Evolutionary conservation across 306 rosid species (phyloP), one percentile per base, ranked within the genome.

Genomic region (Abrus pulchellus): DNA sequence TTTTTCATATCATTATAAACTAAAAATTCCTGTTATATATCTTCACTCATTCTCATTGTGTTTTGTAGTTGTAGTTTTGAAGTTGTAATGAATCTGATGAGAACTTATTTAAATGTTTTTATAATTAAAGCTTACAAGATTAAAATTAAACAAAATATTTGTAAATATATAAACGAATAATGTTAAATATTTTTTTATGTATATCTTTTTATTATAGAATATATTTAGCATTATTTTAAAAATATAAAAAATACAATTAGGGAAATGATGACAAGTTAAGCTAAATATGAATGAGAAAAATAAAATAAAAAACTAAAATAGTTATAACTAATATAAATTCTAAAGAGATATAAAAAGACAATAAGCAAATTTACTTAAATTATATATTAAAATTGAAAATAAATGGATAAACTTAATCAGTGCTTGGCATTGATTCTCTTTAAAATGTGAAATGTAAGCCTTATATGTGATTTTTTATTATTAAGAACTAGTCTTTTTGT

Each of bases 341-440:
- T 36, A 36, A 5, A 28, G 20, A 28, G 7, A 28, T 7, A 28
- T 56, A 34, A 27, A 11, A 7, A 7, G 12, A 2, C 34, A 56
- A 56, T 8, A 56, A 27, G 33, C 20, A 27, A 56, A 56, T 27
- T 27, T 7, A 55, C 4, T 36, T 36, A 36, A 36, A 36, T 36
- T 36, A 36, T 55, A 53, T 55, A 56, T n/a, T 55, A 28, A 59
- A 59, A 29, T 29, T 29, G 64, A 59, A 59, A 59, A 30, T 59
- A 30, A 3, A 30, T 59, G 6, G 7, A 59, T 59, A 28, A 7
- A 28, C 7, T 27, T 56, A 11, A 56, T 6, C 1, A 32, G 12
- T 8, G 28, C 63, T 32, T 7, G 1, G 7, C 28, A 11, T 56
- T 12, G 6, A n/a, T 53, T n/a, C 3, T 47, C 40, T 47, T 47